phyloP scores from a whole-genome alignment of 2,329 filamentous ascomycete species.

The Annulohypoxylon truncatum region DNA sequence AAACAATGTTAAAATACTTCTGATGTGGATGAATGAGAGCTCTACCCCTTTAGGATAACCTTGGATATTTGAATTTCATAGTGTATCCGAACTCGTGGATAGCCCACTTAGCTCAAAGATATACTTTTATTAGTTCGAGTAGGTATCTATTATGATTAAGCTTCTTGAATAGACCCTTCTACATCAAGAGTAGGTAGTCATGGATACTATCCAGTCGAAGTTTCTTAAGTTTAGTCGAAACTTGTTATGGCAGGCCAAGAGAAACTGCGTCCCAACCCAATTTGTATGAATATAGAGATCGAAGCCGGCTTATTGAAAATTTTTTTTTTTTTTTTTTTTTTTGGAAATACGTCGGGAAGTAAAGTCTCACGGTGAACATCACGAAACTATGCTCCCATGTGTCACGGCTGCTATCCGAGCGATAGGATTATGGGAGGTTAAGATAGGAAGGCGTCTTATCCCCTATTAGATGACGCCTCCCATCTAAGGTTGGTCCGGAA shows the following conservation, averaged over 20 bases:
- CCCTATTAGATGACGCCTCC: background rate
- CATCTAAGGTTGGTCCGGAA: background rate
- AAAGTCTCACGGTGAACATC: background rate
- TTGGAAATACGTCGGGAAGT: background rate
- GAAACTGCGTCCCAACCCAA: too few relatives aligned
- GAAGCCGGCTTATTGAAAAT: background rate
- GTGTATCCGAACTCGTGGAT: background rate
- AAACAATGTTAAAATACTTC: background rate
- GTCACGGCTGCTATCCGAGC: background rate
- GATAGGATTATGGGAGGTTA: background rate
- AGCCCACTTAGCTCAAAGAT: background rate
- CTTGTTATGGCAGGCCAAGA: too few relatives aligned
- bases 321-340: too few relatives aligned
- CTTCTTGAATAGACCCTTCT: background rate
- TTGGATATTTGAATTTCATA: background rate
- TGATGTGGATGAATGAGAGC: background rate
- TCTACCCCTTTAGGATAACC: background rate
- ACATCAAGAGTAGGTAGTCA: too few relatives aligned
- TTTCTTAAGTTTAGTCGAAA: too few relatives aligned
- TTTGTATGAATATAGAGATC: too few relatives aligned
- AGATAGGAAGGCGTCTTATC: background rate
- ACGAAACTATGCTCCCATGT: background rate
- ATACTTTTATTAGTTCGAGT: background rate
- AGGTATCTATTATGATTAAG: background rate
- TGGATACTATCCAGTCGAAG: too few relatives aligned